Base-by-base conservation (phyloP, 2,329 filamentous ascomycete species). In the Atkinsonella texensis region DNA sequence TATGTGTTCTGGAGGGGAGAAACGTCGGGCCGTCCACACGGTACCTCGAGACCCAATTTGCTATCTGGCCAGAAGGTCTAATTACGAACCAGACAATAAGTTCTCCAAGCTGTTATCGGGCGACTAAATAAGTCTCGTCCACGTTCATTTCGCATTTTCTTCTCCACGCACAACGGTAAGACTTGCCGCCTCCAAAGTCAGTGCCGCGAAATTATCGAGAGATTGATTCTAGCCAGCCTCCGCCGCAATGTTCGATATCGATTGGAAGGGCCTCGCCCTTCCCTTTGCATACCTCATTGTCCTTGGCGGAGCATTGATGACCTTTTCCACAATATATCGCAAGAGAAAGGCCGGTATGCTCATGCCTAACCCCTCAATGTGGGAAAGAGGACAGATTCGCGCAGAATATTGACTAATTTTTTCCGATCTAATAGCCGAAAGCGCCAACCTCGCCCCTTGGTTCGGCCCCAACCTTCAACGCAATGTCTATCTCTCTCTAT, bases 321-420 rank as follows among this genome's bases (percentile, higher is more conserved):
- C 89, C 57, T 98, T 98, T 72, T 94, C 89, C 46, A 87, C 81
- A 52, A 81, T 97, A 56, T 97, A 97, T 71, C 84, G 91, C 62
- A 91, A 93, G 72, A 83, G 93, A 68, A 93, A 95, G 79, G 84
- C 87, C 59, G 74, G 85, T 88, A 73, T 56, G 81, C 52, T n/a
- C n/a, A 7, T 20, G 33, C 18, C 15, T 5, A 35, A 32, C n/a
- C 18, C n/a, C 10, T 15, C 1, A 0, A 7, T 8, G 17, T 18
- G 12, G 9, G 11, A 43, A n/a, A 41, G 9, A 15, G 20, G 41
- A 28, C 17, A 18, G 8, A n/a, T 43, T 7, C n/a, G 35, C 18
- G 18, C 32, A 20, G 9, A 41, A 12, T 28, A 11, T 13, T 48
- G 38, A 32, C 47, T 18, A 8, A 12, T 31, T 23, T 31, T 17